Percentiles rank a stretch among this genome's conserved stretches.
Conservation (phyloP, 192 early-diverging fungal genomes). For the Backusella liffmaniae region DNA sequence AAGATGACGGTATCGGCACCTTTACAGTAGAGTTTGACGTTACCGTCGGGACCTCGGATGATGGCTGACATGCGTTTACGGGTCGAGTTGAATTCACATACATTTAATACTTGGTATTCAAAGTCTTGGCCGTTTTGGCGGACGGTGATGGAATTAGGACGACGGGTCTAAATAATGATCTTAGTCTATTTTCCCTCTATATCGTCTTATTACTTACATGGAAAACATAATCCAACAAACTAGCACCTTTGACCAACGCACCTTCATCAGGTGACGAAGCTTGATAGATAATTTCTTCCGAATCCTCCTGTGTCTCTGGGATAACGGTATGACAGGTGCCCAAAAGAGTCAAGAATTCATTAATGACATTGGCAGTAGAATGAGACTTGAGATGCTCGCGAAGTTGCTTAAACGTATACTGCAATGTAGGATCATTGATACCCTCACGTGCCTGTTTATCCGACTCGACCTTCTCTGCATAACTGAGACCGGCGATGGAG, state of each 20-base stretch:
- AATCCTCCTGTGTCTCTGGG: conserved; percentile 70
- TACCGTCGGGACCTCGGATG: conserved; percentile 75
- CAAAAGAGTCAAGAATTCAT: conserved; percentile 90
- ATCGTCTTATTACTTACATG: conserved; percentile 23
- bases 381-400: conserved; percentile 60
- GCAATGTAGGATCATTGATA: conserved; percentile 57
- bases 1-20: conserved; percentile 98
- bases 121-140: conserved; percentile 37
- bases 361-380: conserved; percentile 65
- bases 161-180: conserved; percentile 37
- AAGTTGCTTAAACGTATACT: conserved; percentile 64
- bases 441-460: conserved; percentile 81
- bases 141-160: conserved; percentile 59
- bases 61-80: conserved; percentile 97
- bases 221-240: conserved; percentile 62
- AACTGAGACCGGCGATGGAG: conserved; percentile 90
- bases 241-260: conserved; percentile 85
- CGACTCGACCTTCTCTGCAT: conserved; percentile 88
- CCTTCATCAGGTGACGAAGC: conserved; percentile 97
- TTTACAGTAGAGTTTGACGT: conserved; percentile 91
- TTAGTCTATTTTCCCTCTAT: neutral
- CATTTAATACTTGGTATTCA: conserved; percentile 92
- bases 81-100: conserved; percentile 98
- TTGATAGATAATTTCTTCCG: conserved; percentile 84
- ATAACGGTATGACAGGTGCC: conserved; percentile 98